Base-by-base conservation (phyloP, 208 protist genomes). In the Leishmania tarentolae region DNA sequence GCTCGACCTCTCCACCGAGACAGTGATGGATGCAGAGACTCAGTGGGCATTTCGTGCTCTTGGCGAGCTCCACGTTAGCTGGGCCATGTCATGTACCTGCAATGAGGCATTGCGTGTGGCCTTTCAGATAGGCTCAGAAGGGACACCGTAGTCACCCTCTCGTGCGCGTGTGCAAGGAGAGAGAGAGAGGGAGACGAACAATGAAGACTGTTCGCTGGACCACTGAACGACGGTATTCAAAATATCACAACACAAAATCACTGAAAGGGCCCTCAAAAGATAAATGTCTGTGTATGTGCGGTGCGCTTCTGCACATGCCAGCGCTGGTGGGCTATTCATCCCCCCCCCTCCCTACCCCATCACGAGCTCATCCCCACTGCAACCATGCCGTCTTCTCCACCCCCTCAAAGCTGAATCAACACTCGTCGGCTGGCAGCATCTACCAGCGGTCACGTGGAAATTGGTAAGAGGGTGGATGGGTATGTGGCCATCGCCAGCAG, bases 51-150 rank as follows among this genome's bases (percentile, higher is more conserved):
- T 95, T 78, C 78, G 68, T 3, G 83, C 76, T 5, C 75, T 96
- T 17, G 89, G 91, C 47, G 80, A 87, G 78, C 78, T 96, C 24
- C 88, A 86, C 69, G 70, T 83, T 35, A 83, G 78, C 35, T 97
- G 91, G 91, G 82, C 86, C 37, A 92, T 97, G 88, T 71, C 85
- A 57, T 78, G 83, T 71, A 84, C 90, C 44, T 94, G 89, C 84
- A 93, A 90, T 68, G 78, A 91, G 53, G 91, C 90, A 9, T 57
- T 94, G 15, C 88, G 84, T 28, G 74, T 89, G 9, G 91, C 87
- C 8, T 87, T 81, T 37, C 80, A 78, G 66, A 78, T 79, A 28
- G 73, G 76, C 47, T 56, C 78, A 17, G 70, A 57, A 66, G 50
- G 17, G 4, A 21, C 35, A 17, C 19, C 5, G 31, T 46, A 21